A percentile compares a stretch with the other conserved stretches of the same genome.
Evolutionary conservation across 1,139 yeast species (phyloP).

Genomic region (Taphrina deformans): DNA sequence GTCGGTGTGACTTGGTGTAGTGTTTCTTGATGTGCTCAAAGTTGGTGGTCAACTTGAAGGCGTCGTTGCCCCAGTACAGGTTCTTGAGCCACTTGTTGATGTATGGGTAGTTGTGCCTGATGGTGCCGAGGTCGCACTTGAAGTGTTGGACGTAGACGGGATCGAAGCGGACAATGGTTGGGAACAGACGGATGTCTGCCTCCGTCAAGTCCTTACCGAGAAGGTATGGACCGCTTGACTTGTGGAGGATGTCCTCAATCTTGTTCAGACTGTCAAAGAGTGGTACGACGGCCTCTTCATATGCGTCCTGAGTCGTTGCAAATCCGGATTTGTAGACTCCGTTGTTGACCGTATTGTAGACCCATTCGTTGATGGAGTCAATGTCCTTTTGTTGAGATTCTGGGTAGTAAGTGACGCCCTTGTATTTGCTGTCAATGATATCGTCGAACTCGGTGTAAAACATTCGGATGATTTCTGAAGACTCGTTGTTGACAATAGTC

Average conservation of each 20-base stretch:
- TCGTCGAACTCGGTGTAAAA: slow-evolving; percentile 68
- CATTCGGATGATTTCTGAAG: slow-evolving; percentile 83
- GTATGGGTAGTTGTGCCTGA: slow-evolving; percentile 76
- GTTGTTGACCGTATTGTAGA: slow-evolving; percentile 64
- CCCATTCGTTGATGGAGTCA: slow-evolving; percentile 80
- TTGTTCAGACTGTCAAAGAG: slow-evolving; percentile 73
- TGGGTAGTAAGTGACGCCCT: slow-evolving; percentile 66
- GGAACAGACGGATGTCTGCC: slow-evolving; percentile 81
- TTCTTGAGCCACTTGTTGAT: slow-evolving; percentile 77
- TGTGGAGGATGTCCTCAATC: slow-evolving; percentile 64
- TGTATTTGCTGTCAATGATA: slow-evolving; percentile 53
- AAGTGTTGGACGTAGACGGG: slow-evolving; percentile 92
- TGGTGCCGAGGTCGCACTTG: slow-evolving; percentile 83
- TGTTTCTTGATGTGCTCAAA: slow-evolving; percentile 88
- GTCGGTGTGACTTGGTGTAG: slow-evolving; percentile 74
- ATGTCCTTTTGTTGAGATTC: slow-evolving; percentile 54
- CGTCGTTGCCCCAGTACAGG: slow-evolving; percentile 80
- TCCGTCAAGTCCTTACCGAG: slow-evolving; percentile 74
- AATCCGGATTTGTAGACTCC: slow-evolving; percentile 86
- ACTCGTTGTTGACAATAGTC: slow-evolving; percentile 87
- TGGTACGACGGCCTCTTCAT: slow-evolving; percentile 66
- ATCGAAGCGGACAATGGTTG: slow-evolving; percentile 84
- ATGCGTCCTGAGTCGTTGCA: slow-evolving; percentile 79
- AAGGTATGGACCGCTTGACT: slow-evolving; percentile 56
- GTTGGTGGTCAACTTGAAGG: slow-evolving; percentile 74